Base-by-base conservation (phyloP, 331 rosid genomes). In the Acacia pycnantha region DNA sequence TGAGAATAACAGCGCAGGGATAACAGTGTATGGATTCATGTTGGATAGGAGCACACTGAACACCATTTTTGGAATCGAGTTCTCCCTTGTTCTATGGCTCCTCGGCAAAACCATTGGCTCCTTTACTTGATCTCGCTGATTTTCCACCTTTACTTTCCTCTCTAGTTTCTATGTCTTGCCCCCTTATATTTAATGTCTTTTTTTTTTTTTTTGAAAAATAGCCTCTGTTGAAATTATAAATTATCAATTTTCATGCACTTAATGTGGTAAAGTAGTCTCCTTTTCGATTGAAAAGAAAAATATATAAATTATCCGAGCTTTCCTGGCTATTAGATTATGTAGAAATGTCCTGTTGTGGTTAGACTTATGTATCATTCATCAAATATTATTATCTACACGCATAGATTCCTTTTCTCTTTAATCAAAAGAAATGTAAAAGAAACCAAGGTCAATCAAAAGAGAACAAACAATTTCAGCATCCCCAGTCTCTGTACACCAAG, bases 1-100 rank as follows among this genome's bases (percentile, higher is more conserved):
- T 29, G 97, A 95, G 90, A 92, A 93, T 75, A 95, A 93, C 43
- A 85, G 86, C 82, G 99, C 97, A 7, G 98, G 98, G n/a, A 88
- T 95, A 48, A 95, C 99, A 0, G 84, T 90, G 4, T 95, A 66
- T 51, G 98, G 99, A 74, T 87, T 95, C 82, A 88, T 89, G 58
- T 73, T 95, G 90, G 99, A 95, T 41, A 87, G 97, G 84, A 88
- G 87, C 69, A 92, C 97, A 0, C 86, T 95, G 0, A 90, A 95
- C 84, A 93, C 92, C 68, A 90, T 95, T 56, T 92, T 95, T 48
- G 95, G 97, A 46, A 79, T 95, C 19, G 88, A 95, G 84, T 16
- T 95, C 4, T 91, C 98, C 3, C 84, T 95, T 62, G 91, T 90
- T 65, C 97, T 95, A 19, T 95, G 99, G 99, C 71, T 95, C 51